Evolutionary conservation across 2,329 filamentous ascomycete genomes (phyloP).

Genomic region (Ciborinia camelliae): DNA sequence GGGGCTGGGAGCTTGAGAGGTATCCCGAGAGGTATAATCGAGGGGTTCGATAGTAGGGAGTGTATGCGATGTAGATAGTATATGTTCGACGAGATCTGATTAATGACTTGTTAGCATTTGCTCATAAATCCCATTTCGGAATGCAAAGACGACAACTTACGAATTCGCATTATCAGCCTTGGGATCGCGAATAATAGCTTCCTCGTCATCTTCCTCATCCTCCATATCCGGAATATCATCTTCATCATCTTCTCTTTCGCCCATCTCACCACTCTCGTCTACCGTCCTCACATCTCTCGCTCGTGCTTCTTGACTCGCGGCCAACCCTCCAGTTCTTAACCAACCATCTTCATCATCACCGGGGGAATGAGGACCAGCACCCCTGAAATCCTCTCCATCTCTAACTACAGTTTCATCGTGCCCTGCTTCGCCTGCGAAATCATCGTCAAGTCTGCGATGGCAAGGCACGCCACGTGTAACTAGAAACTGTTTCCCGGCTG

Average conservation of each 20-base stretch:
- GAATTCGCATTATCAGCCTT: constrained; percentile 35
- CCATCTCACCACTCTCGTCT: constrained; percentile 83
- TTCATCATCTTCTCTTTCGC: constrained; percentile 67
- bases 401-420: constrained; percentile 82
- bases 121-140: background rate
- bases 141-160: constrained; percentile 26
- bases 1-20: constrained; percentile 70
- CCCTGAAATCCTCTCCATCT: constrained; percentile 65
- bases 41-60: constrained; percentile 92
- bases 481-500: constrained; percentile 88
- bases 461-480: constrained; percentile 94
- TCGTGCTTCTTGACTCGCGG: constrained; percentile 71
- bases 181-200: constrained; percentile 87
- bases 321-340: constrained; percentile 80
- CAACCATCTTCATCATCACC: constrained; percentile 80
- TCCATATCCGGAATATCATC: constrained; percentile 97
- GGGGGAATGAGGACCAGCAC: constrained; percentile 43
- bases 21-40: constrained; percentile 95
- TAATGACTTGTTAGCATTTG: background rate
- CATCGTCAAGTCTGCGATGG: constrained; percentile 83
- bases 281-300: constrained; percentile 81
- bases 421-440: constrained; percentile 85
- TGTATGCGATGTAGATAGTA: constrained; percentile 97
- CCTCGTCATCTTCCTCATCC: constrained; percentile 88
- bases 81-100: constrained; percentile 82